Evolutionary conservation across 257 asterid genomes (phyloP), one percentile per base, ranked within the genome.

Genomic region (Euphrasia confusa): DNA sequence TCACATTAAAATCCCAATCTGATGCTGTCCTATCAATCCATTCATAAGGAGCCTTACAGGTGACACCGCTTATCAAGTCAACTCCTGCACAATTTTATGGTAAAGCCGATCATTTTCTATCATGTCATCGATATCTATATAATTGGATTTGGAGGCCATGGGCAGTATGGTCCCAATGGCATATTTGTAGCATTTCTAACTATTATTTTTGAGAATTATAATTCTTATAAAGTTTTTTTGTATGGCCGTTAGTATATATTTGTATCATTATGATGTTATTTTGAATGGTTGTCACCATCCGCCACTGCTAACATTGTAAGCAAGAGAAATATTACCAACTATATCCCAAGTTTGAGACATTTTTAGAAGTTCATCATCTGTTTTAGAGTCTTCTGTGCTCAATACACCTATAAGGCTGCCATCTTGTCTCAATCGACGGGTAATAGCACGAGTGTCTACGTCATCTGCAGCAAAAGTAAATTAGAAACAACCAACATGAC

Each of bases 401-500:
- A 89, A 74, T 2, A 92, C 97, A 76, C 97, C 99, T 37, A 83
- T 81, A 76, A 92, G 99, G 77, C 97, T 92, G 67, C 99, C 99
- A 63, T 89, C 95, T 78, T 92, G 79, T 64, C 99, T 84, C 75
- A 83, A 72, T 73, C 87, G 77, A 60, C 96, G 84, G 66, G 99
- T 89, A 71, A 89, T 89, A 47, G 99, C 99, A 74, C 97, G 96
- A 67, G 99, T 92, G 74, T 92, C 97, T 14, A 92, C 96, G 66
- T 89, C 97, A 78, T 86, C 99, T 92, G 81, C 72, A 69, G 65
- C 47, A 52, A 4, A 72, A 73, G 33, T 50, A 57, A 68, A 70
- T 69, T 53, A 45, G 74, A 65, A 60, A 58, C 39, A 69, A 56
- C 15, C 27, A 32, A 49, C 49, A 50, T 47, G 58, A 30, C 9